Evolutionary conservation across 495 filamentous ascomycete genomes (phyloP).

Genomic region (Lineolata rhizophorae): DNA sequence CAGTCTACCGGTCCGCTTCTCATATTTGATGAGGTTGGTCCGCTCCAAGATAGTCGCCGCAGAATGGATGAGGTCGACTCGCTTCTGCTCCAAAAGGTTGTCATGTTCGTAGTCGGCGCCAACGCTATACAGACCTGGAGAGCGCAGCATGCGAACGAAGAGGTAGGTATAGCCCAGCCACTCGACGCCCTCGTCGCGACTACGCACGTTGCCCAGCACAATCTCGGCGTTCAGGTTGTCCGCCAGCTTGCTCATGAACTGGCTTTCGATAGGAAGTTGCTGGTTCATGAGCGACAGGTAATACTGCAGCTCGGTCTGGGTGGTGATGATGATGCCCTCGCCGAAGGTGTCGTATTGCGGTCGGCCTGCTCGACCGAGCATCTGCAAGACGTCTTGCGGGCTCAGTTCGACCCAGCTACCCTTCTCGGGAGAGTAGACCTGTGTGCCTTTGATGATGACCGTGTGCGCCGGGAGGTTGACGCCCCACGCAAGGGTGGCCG

Average conservation of each 20-base stretch:
- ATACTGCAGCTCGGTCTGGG: slow-evolving; percentile 83
- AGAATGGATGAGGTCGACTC: slow-evolving; percentile 89
- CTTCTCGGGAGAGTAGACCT: slow-evolving; percentile 96
- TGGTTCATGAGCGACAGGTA: slow-evolving; percentile 92
- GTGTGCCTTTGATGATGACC: slow-evolving; percentile 92
- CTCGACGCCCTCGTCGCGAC: slow-evolving; percentile 82
- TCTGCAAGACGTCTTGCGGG: slow-evolving; percentile 93
- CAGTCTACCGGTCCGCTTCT: slow-evolving; percentile 75
- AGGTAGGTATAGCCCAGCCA: slow-evolving; percentile 98
- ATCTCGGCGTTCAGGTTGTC: slow-evolving; percentile 97
- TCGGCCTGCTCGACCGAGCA: slow-evolving; percentile 91
- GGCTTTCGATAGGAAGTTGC: slow-evolving; percentile 92
- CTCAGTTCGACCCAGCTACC: slow-evolving; percentile 97
- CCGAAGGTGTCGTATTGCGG: slow-evolving; percentile 96
- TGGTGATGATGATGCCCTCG: slow-evolving; percentile 96
- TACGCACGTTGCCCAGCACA: slow-evolving; percentile 87
- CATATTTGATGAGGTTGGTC: slow-evolving; percentile 78
- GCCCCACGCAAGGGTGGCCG: slow-evolving; percentile 89
- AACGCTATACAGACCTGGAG: slow-evolving; percentile 87
- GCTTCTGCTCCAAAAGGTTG: slow-evolving; percentile 77
- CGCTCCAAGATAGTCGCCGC: slow-evolving; percentile 75
- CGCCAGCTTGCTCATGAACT: slow-evolving; percentile 77
- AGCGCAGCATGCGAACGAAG: slow-evolving; percentile 93
- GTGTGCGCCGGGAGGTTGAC: slow-evolving; percentile 89
- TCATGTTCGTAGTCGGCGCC: slow-evolving; percentile 90